Evolutionary conservation across 805 yeast genomes (phyloP), one percentile per base, ranked within the genome.

Genomic region (Kodamaea jinghongensis): DNA sequence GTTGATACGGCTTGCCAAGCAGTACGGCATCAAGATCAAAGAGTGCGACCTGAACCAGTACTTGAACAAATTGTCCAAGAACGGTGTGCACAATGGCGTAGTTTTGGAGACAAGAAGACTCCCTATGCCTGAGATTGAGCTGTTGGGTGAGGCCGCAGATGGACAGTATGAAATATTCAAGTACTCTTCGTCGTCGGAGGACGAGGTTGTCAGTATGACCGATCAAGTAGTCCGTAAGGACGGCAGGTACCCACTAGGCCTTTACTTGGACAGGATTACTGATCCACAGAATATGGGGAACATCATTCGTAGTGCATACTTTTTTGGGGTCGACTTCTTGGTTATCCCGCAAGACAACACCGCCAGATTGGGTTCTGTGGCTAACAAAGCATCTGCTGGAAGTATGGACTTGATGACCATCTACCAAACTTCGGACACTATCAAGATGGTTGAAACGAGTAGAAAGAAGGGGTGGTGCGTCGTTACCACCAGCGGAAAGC

Each of bases 201-300:
- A 50, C 12, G 37, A 39, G n/a, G 46, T 55, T 13, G 48, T 40
- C 9, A n/a, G 15, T 7, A 5, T 6, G 54, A 53, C 28, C 58
- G 36, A 38, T 15, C 30, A 11, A 12, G 36, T 41, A 23, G 44
- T 25, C 7, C 34, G 47, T 5, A 30, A 34, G 7, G 12, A 34
- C 17, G 41, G 34, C 17, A 45, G 38, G 25, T 55, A 45, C 50
- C 95, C 96, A 2, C 51, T 89, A 12, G 96, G 88, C 0, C 48
- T 88, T 3, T 87, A 73, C 50, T 61, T 88, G 17, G 96, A 88
- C 58, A 87, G 85, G 43, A 71, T 89, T 31, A 78, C 86, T 10
- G 96, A 88, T 58, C 91, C 96, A 0, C 95, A 86, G 56, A 88
- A 88, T 56, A 68, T 86, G 49, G 96, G 96, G 6, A 93, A 91